Evolutionary conservation across 2,329 filamentous ascomycete species (phyloP).

Genomic region (Chalara sp.): DNA sequence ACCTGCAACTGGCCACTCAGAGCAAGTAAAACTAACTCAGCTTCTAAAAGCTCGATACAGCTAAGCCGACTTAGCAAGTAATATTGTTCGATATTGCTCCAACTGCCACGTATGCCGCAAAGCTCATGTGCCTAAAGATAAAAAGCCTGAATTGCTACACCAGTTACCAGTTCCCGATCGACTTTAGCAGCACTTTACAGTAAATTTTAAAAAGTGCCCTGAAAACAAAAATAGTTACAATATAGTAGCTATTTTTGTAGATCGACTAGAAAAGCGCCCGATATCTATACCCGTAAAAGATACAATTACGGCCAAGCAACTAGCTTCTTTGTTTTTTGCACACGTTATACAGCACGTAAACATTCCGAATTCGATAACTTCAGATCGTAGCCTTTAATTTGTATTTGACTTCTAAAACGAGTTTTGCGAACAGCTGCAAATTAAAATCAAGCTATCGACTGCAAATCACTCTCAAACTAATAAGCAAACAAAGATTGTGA

Average conservation of each 20-base stretch:
- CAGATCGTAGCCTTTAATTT: not conserved
- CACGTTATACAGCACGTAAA: not conserved
- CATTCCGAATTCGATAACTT: not conserved
- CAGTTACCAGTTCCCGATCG: no score
- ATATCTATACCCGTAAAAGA: not conserved
- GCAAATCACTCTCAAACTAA: not conserved
- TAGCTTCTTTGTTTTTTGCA: not conserved
- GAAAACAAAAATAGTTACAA: not conserved
- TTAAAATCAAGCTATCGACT: not conserved
- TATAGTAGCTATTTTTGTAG: not conserved
- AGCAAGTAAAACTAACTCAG: not conserved
- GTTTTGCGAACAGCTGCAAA: not conserved
- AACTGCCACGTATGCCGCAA: no score
- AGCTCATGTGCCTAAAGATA: no score
- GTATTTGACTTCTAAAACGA: not conserved
- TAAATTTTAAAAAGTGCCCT: not conserved
- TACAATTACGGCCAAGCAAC: not conserved
- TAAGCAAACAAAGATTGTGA: not conserved
- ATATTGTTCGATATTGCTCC: no score
- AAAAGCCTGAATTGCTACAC: no score
- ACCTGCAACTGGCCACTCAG: not conserved
- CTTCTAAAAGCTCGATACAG: not conserved
- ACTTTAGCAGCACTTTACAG: not conserved
- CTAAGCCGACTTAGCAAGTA: no score
- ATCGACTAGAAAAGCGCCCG: not conserved